A percentile compares a stretch with the other conserved stretches of the same genome.
Conservation (phyloP, 1,284 basidiomycete species). For the Schizopora paradoxa region DNA sequence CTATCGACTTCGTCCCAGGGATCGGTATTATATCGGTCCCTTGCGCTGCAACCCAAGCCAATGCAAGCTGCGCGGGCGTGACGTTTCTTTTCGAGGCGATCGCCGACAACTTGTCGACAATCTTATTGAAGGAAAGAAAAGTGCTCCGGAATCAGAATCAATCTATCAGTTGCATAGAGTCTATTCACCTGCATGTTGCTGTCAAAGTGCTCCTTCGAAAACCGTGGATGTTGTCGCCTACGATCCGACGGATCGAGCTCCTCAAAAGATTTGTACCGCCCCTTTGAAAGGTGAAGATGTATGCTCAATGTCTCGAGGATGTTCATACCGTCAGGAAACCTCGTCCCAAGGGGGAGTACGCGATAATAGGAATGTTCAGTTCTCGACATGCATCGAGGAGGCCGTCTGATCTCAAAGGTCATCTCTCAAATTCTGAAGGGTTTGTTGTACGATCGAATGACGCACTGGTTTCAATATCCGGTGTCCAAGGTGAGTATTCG, state of each 20-base stretch:
- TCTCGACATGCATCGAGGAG: conserved; percentile 18
- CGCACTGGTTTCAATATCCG: conserved; percentile 19
- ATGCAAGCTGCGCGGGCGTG: conserved; percentile 35
- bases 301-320: background rate
- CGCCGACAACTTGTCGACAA: conserved; percentile 29
- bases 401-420: conserved; percentile 13
- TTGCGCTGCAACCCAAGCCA: conserved; percentile 36
- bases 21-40: conserved; percentile 32
- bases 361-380: conserved; percentile 22
- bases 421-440: background rate
- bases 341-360: conserved; percentile 20
- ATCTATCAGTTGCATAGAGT: too few species aligned
- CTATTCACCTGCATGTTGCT: conserved; percentile 28
- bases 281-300: conserved; percentile 26
- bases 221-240: conserved; percentile 16
- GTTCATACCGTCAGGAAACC: conserved; percentile 18
- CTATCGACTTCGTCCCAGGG: conserved; percentile 25
- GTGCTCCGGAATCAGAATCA: background rate
- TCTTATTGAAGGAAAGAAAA: conserved; percentile 9
- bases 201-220: conserved; percentile 29
- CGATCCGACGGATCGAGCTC: conserved; percentile 35
- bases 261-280: conserved; percentile 24
- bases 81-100: conserved; percentile 28
- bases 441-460: background rate
- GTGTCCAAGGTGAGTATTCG: conserved; percentile 21